Conservation (phyloP, 1,284 basidiomycete species). For the Pseudozyma thailandica region DNA sequence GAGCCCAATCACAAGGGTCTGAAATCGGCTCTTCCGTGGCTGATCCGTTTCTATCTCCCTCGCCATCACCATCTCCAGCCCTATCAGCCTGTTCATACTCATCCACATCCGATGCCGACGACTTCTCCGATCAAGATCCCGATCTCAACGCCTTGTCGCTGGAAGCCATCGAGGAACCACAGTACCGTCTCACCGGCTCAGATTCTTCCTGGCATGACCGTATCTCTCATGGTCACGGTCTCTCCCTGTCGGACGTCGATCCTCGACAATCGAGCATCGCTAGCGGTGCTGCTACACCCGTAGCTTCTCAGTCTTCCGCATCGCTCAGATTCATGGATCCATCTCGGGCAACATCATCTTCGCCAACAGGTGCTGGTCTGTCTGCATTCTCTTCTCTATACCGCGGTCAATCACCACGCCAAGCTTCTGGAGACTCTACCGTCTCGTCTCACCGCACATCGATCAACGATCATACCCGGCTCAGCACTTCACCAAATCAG, state of each 20-base stretch:
- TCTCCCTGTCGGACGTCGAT: conserved; percentile 18
- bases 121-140: conserved; percentile 41
- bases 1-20: conserved; percentile 9
- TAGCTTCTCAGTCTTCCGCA: conserved; percentile 32
- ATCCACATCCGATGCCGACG: conserved; percentile 33
- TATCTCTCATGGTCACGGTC: background rate
- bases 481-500: conserved; percentile 1
- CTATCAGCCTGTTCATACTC: conserved; percentile 52
- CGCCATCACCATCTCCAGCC: conserved; percentile 47
- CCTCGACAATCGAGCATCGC: conserved; percentile 20
- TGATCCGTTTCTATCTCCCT: conserved; percentile 31
- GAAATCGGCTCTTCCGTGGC: conserved; percentile 16
- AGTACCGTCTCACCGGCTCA: conserved; percentile 21
- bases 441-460: conserved; percentile 3
- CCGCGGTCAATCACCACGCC: conserved; percentile 25
- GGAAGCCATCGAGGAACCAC: conserved; percentile 50
- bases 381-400: conserved; percentile 24
- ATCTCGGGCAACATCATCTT: conserved; percentile 7
- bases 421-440: conserved; percentile 7
- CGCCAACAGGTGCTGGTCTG: conserved; percentile 13
- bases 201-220: background rate
- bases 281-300: conserved; percentile 41
- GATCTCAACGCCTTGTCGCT: conserved; percentile 47
- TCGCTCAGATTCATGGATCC: conserved; percentile 17
- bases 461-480: background rate